Evolutionary conservation across 129 eudicot species (phyloP).

Genomic region (Cynara cardunculus): DNA sequence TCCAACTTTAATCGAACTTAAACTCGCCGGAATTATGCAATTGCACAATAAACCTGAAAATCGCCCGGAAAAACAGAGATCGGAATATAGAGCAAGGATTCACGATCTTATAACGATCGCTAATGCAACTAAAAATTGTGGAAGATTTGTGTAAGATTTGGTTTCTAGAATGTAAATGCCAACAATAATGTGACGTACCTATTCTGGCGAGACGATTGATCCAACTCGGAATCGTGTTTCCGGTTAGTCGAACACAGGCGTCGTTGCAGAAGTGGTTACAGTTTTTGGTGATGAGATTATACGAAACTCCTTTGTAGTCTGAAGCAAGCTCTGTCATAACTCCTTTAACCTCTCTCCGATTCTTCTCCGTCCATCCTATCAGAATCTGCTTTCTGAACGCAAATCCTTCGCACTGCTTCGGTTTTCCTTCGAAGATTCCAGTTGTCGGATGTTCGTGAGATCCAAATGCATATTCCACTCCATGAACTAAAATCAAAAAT

Average conservation of each 20-base stretch:
- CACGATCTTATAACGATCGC: neutral
- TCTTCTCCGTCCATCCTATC: conserved; percentile 71
- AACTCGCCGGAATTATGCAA: conserved; percentile 66
- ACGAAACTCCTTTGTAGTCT: conserved; percentile 72
- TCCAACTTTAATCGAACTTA: conserved; percentile 56
- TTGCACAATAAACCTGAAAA: conserved; percentile 60
- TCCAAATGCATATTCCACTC: conserved; percentile 88
- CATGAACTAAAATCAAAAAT: conserved; percentile 50
- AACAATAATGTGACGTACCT: conserved; percentile 33
- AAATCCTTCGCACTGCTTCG: conserved; percentile 74
- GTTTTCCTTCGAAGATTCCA: conserved; percentile 79
- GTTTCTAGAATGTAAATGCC: neutral
- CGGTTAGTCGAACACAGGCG: conserved; percentile 62
- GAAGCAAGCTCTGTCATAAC: conserved; percentile 66
- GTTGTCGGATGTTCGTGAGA: conserved; percentile 78
- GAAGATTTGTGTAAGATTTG: neutral
- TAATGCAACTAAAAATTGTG: neutral
- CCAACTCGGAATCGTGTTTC: conserved; percentile 81
- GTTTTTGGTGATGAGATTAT: conserved; percentile 75
- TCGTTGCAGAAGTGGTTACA: conserved; percentile 93
- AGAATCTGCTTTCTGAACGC: conserved; percentile 63
- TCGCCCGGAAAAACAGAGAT: neutral
- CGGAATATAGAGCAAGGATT: neutral
- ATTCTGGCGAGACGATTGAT: conserved; percentile 88
- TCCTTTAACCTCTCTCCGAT: conserved; percentile 38